phyloP scores from a whole-genome alignment of 2,329 filamentous ascomycete genomes.

The Apiospora saccharicola region DNA sequence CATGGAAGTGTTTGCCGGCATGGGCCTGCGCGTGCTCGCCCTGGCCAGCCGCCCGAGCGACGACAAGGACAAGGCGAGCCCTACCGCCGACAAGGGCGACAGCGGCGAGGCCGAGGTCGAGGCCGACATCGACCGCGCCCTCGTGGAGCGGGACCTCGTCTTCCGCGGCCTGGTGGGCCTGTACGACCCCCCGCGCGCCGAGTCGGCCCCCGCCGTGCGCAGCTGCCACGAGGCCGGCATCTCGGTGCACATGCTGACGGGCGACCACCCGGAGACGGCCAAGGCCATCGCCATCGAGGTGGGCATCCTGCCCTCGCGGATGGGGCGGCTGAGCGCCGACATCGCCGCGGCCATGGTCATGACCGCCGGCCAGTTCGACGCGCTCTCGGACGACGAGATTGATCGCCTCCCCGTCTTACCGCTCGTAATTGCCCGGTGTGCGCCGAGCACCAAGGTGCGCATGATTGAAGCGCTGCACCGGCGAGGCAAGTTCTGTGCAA shows the following conservation, averaged over 20 bases:
- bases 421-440: slow-evolving; percentile 73
- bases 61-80: slow-evolving; percentile 49
- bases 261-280: slow-evolving; percentile 70
- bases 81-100: background rate
- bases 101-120: background rate
- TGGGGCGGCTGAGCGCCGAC: slow-evolving; percentile 62
- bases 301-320: slow-evolving; percentile 66
- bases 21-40: slow-evolving; percentile 70
- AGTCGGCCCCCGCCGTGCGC: slow-evolving; percentile 67
- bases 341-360: slow-evolving; percentile 67
- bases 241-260: slow-evolving; percentile 73
- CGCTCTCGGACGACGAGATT: slow-evolving; percentile 67
- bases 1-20: slow-evolving; percentile 66
- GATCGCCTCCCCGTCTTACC: slow-evolving; percentile 70
- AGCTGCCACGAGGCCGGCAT: slow-evolving; percentile 69
- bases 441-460: slow-evolving; percentile 74
- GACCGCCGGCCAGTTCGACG: slow-evolving; percentile 70
- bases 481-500: slow-evolving; percentile 70
- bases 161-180: slow-evolving; percentile 74
- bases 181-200: slow-evolving; percentile 74
- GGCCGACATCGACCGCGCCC: slow-evolving; percentile 55
- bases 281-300: slow-evolving; percentile 68
- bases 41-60: slow-evolving; percentile 60
- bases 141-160: slow-evolving; percentile 65
- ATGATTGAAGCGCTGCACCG: slow-evolving; percentile 79